A percentile compares a stretch with the other conserved stretches of the same genome.
phyloP scores from a whole-genome alignment of 257 asterid species.

The Nicotiana paniculata region DNA sequence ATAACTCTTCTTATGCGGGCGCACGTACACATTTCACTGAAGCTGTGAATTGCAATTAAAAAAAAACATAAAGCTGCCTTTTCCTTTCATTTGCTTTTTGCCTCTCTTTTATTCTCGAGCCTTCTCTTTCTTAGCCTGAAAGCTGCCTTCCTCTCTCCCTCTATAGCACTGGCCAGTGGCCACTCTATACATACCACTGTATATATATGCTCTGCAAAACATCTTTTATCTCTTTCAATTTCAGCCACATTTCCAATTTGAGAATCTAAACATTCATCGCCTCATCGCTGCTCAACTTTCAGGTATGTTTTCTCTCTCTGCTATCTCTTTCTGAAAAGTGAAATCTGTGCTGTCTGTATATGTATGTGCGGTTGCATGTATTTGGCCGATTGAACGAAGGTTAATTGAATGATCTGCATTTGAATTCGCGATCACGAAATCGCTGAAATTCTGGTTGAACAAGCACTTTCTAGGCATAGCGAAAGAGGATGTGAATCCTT shows the following conservation, averaged over 20 bases:
- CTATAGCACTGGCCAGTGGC: neutral
- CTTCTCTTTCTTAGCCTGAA: neutral
- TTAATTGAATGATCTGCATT: neutral
- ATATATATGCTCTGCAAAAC: neutral
- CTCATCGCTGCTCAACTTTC: neutral
- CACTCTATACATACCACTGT: neutral
- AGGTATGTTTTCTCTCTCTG: neutral
- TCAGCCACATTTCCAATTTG: slow-evolving; percentile 1
- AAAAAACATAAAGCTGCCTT: neutral
- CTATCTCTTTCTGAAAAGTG: neutral
- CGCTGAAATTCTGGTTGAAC: neutral
- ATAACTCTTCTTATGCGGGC: neutral
- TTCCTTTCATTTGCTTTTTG: neutral
- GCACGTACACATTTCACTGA: slow-evolving; percentile 7
- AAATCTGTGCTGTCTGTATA: neutral
- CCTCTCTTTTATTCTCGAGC: neutral
- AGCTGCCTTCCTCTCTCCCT: neutral
- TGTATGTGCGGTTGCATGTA: neutral
- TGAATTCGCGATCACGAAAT: neutral
- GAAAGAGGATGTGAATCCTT: neutral
- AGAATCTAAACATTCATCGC: neutral
- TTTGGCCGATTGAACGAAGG: neutral
- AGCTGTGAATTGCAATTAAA: neutral
- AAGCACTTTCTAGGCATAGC: neutral
- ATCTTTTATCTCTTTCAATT: neutral